Base-by-base conservation (phyloP, 1,139 yeast species). In the Blastobotrys petasosporus region DNA sequence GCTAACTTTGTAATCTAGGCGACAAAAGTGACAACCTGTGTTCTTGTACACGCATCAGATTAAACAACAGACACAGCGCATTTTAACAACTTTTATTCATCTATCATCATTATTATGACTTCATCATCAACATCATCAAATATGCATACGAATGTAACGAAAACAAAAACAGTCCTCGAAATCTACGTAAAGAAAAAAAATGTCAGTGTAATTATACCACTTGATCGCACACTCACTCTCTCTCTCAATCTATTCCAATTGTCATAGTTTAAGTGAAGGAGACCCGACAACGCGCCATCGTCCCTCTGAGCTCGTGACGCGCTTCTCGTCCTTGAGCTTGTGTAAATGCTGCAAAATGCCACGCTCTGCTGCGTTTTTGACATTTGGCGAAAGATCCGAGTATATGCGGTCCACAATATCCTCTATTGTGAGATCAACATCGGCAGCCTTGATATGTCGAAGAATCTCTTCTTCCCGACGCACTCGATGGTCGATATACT, bases 401-500 rank as follows among this genome's bases (percentile, higher is more conserved):
- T 67, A 67, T 28, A 68, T 49, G 8, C 45, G 50, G n/a, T 49
- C 49, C 13, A 64, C 63, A 44, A 67, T 54, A 25, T 56, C 62
- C 23, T 42, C 37, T 28, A 47, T 44, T 15, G 58, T 45, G 12
- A 57, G 41, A 10, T 57, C 46, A 25, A 32, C 44, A 17, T 44
- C 39, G 28, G 47, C 33, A n/a, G 53, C 40, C 23, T 45, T 45
- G 30, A 65, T 49, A 15, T 53, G 45, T 4, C 46, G 50, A n/a
- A 62, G 41, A 9, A 67, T 57, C 53, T 66, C 62, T 30, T 58
- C 51, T 47, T 67, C 70, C 9, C 72, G 63, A 32, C 56, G 56
- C 34, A 50, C 54, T 4, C 72, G 63, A 48, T 67, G 72, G 30
- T 46, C 51, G 17, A 67, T 62, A 52, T 67, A 67, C 45, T 57